Conservation (phyloP, 371 early-diverging fungal species). For the Circinella minor region DNA sequence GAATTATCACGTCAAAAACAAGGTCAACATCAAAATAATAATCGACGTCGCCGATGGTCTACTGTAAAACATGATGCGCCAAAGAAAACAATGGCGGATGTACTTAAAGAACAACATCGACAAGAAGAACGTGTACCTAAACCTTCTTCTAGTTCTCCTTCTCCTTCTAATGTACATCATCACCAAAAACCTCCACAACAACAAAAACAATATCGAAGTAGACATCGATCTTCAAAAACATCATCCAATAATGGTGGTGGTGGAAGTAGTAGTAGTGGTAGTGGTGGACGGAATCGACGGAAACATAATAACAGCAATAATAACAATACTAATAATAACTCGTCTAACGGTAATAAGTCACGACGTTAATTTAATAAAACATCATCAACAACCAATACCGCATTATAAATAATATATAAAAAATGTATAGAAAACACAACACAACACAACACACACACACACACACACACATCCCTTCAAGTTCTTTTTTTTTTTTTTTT, state of each 20-base stretch:
- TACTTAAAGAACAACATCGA: constrained; percentile 11
- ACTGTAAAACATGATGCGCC: constrained; percentile 24
- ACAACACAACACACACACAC: neutral
- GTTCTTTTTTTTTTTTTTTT: neutral
- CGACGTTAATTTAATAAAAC: neutral
- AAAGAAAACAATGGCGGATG: constrained; percentile 19
- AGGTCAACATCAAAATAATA: constrained; percentile 10
- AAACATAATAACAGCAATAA: constrained; percentile 2
- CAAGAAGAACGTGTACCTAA: neutral
- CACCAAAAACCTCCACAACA: neutral
- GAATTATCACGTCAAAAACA: constrained; percentile 9
- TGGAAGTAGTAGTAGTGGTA: neutral
- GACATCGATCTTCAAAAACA: neutral
- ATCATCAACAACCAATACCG: too few species aligned
- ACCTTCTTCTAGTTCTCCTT: neutral
- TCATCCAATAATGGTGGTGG: neutral
- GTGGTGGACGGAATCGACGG: neutral
- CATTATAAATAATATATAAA: neutral
- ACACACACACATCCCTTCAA: neutral
- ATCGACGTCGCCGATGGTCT: constrained; percentile 32
- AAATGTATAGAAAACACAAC: neutral
- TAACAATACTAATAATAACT: neutral
- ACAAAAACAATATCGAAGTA: neutral
- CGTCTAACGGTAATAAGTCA: neutral
- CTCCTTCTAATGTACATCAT: neutral